phyloP scores from a whole-genome alignment of 148 eudicot genomes.

The Fagopyrum homotropicum region DNA sequence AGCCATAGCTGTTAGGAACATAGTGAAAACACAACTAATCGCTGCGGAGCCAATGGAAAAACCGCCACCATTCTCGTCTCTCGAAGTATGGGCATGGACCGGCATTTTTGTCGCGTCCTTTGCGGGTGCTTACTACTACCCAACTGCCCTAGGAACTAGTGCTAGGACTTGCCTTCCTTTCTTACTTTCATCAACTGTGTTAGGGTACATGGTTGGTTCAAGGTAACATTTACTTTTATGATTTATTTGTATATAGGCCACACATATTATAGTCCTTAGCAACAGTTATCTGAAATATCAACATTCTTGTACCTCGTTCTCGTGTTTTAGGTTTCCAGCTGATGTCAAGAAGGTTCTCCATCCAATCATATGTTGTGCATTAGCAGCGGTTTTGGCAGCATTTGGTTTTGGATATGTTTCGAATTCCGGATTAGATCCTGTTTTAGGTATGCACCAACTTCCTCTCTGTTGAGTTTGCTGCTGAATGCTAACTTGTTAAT shows the following conservation, averaged over 20 bases:
- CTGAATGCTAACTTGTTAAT: background rate
- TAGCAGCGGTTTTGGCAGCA: conserved; percentile 89
- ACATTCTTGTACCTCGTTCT: background rate
- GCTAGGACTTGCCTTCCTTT: conserved; percentile 93
- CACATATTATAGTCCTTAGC: background rate
- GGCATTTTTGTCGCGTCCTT: conserved; percentile 64
- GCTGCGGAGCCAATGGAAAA: conserved; percentile 94
- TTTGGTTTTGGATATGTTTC: conserved; percentile 74
- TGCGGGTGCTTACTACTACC: conserved; percentile 46
- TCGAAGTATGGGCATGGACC: conserved; percentile 69
- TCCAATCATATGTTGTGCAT: conserved; percentile 89
- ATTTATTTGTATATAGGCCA: background rate
- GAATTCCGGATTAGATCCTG: conserved; percentile 62
- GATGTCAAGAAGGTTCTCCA: conserved; percentile 68
- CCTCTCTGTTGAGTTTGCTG: background rate
- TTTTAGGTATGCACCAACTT: conserved; percentile 57
- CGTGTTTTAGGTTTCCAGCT: conserved; percentile 60
- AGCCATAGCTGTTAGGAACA: conserved; percentile 79
- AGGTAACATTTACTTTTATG: conserved; percentile 40
- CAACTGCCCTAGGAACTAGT: conserved; percentile 62
- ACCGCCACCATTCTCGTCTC: conserved; percentile 73
- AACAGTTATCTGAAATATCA: background rate
- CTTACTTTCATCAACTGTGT: conserved; percentile 80
- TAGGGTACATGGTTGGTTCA: conserved; percentile 91
- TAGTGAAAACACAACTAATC: conserved; percentile 85